A percentile compares a stretch with the other conserved stretches of the same genome.
Evolutionary conservation across 2,329 filamentous ascomycete genomes (phyloP).

Genomic region (Hypoxylon sp.): DNA sequence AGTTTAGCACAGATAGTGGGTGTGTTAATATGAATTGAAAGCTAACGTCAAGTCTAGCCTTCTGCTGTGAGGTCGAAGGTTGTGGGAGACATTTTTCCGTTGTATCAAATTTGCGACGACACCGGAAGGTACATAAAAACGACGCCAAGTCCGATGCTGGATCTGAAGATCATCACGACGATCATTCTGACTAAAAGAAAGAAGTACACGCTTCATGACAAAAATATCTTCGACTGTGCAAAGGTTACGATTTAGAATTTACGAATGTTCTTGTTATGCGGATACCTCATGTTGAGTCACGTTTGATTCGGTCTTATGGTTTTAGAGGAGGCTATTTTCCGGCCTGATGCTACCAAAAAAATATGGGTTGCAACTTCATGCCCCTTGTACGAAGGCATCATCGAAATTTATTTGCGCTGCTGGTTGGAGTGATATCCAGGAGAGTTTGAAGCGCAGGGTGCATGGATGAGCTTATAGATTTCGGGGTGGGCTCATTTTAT

Average conservation of each 20-base stretch:
- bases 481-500: constrained; percentile 47
- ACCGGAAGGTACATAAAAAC: constrained; percentile 95
- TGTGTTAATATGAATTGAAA: background rate
- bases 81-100: constrained; percentile 98
- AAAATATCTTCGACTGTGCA: constrained; percentile 45
- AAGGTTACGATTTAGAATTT: constrained; percentile 49
- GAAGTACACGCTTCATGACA: constrained; percentile 37
- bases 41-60: constrained; percentile 71
- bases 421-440: constrained; percentile 48
- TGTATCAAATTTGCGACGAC: constrained; percentile 92
- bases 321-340: constrained; percentile 47
- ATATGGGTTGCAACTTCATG: constrained; percentile 35
- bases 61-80: constrained; percentile 92
- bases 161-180: constrained; percentile 74
- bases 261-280: constrained; percentile 47
- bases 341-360: constrained; percentile 47
- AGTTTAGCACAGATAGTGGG: constrained; percentile 60
- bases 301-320: constrained; percentile 46
- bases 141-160: constrained; percentile 75
- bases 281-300: constrained; percentile 47
- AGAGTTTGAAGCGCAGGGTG: constrained; percentile 50
- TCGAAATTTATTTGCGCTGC: constrained; percentile 45
- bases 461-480: constrained; percentile 52
- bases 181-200: constrained; percentile 68
- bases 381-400: constrained; percentile 44